Evolutionary conservation across 2,329 filamentous ascomycete species (phyloP).

Genomic region (Gremmenia infestans): DNA sequence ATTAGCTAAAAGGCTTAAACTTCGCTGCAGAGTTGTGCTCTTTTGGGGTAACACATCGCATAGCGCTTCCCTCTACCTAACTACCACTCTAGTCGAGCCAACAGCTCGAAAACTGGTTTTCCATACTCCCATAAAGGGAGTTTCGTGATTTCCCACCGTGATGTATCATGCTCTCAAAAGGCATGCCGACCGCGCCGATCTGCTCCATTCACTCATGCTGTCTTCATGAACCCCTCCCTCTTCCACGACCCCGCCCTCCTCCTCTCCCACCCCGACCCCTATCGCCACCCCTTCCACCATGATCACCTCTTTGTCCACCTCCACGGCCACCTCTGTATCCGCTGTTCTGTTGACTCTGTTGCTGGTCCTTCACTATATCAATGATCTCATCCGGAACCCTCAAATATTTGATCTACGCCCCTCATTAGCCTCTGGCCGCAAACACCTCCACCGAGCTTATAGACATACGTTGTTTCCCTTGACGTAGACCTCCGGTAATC

Average conservation of each 20-base stretch:
- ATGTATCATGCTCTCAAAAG: background rate
- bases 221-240: slow-evolving; percentile 25
- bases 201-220: background rate
- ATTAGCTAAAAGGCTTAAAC: background rate
- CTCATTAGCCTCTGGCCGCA: slow-evolving; percentile 5
- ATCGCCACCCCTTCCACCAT: slow-evolving; percentile 45
- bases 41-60: background rate
- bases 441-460: background rate
- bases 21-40: background rate
- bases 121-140: background rate
- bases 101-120: background rate
- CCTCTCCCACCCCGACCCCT: slow-evolving; percentile 35
- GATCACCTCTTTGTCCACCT: slow-evolving; percentile 51
- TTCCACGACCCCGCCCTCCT: slow-evolving; percentile 24
- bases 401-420: slow-evolving; percentile 81
- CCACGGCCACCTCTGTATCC: slow-evolving; percentile 62
- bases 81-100: background rate
- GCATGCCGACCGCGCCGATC: background rate
- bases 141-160: background rate
- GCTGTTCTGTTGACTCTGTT: slow-evolving; percentile 34
- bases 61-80: background rate
- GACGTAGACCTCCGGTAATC: slow-evolving; percentile 90
- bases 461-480: slow-evolving; percentile 84
- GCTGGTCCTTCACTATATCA: slow-evolving; percentile 89
- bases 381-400: slow-evolving; percentile 96